Base-by-base conservation (phyloP, 2,329 filamentous ascomycete genomes). In the Shiraia sp. region DNA sequence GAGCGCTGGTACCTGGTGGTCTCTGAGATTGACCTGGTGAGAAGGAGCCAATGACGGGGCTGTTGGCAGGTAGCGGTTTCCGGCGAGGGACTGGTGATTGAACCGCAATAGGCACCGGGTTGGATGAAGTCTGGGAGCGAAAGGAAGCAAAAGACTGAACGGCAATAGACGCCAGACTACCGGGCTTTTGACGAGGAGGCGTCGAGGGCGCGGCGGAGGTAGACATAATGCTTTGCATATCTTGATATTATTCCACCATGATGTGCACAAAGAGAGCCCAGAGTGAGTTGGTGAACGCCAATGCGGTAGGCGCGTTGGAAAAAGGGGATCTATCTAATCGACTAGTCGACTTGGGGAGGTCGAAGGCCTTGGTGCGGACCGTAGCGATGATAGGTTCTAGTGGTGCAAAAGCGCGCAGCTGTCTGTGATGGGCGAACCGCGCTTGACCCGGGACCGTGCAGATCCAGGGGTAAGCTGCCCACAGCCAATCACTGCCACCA, bases 61-160 rank as follows among this genome's bases (percentile, higher is more conserved):
- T 75, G 67, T 73, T 73, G 45, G 71, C 66, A 47, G 79, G 79
- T 48, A 82, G 65, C 55, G 79, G 78, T 63, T 81, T 81, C 53
- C 78, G 72, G 54, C 74, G 74, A 45, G 80, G 69, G 40, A 72
- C 69, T 10, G 37, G 28, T 47, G 73, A 71, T 49, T 59, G 59
- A 42, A 58, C 45, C 10, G 50, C 52, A 19, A 51, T 32, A 19
- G 51, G 45, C 8, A 42, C 33, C 28, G 72, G 61, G 44, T 65
- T 60, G 43, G 71, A 65, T 29, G 68, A 68, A 28, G 70, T 59
- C 50, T 71, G 69, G 24, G 70, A 67, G 36, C 68, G 70, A 58
- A 74, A 74, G 47, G 68, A 62, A 41, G 71, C 68, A 57, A 75
- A 75, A 32, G 72, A 72, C 46, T 69, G 66, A 35, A 73, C 62